Percentiles rank a stretch among this genome's conserved stretches.
Conservation (phyloP, 345 rosid species). For the Cardamine resedifolia region DNA sequence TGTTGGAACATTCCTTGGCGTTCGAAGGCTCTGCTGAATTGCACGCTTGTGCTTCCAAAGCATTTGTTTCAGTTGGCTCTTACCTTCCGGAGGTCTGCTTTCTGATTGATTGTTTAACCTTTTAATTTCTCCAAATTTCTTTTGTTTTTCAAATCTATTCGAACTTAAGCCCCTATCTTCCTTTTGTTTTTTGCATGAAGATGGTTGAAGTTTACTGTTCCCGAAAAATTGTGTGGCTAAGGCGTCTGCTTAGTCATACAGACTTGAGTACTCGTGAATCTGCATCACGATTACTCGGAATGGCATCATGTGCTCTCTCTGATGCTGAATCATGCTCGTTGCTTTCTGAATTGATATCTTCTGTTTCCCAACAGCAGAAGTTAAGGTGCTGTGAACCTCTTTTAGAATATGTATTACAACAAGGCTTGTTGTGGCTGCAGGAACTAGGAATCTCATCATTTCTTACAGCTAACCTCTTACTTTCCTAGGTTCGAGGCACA, state of each 20-base stretch:
- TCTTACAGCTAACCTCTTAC: slow-evolving; percentile 22
- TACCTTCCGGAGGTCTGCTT: slow-evolving; percentile 72
- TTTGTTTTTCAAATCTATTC: slow-evolving; percentile 6
- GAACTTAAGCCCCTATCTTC: slow-evolving; percentile 5
- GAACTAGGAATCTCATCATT: neutral
- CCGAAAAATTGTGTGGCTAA: slow-evolving; percentile 70
- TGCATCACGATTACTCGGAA: slow-evolving; percentile 84
- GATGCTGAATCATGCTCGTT: slow-evolving; percentile 52
- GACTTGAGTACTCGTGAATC: slow-evolving; percentile 91
- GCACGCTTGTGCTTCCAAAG: slow-evolving; percentile 81
- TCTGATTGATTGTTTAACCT: slow-evolving; percentile 10
- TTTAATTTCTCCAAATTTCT: slow-evolving; percentile 15
- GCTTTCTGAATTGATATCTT: slow-evolving; percentile 58
- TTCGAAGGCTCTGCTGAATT: slow-evolving; percentile 79
- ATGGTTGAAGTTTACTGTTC: slow-evolving; percentile 71
- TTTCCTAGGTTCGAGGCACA: slow-evolving; percentile 74
- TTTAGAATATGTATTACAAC: slow-evolving; percentile 7
- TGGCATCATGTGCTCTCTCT: slow-evolving; percentile 82
- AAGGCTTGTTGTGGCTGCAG: slow-evolving; percentile 8
- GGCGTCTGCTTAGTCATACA: slow-evolving; percentile 69
- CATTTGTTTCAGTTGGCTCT: slow-evolving; percentile 74
- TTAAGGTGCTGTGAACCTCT: slow-evolving; percentile 50
- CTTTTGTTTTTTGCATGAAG: slow-evolving; percentile 38
- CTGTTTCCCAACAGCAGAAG: slow-evolving; percentile 50
- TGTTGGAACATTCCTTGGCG: slow-evolving; percentile 88